Conservation (phyloP, 1,284 basidiomycete genomes). For the Peniophora sp. region DNA sequence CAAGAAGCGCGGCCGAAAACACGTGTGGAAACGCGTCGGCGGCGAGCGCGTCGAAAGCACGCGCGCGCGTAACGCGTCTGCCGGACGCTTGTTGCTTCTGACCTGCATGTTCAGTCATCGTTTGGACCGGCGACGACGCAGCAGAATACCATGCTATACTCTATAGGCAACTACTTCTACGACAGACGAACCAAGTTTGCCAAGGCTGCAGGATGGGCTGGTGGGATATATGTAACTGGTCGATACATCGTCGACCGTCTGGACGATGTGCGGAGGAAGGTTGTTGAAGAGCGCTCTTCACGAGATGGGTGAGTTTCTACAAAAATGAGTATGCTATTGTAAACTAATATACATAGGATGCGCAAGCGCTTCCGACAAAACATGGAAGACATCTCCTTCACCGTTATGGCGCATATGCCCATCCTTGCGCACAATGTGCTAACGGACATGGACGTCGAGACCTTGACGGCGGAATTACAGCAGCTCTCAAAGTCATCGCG, state of each 20-base stretch:
- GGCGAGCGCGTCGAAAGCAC: neutral
- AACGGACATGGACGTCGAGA: slow-evolving; percentile 77
- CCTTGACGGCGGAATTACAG: slow-evolving; percentile 67
- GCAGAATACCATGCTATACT: slow-evolving; percentile 9
- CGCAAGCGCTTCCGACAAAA: slow-evolving; percentile 75
- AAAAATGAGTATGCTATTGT: slow-evolving; percentile 4
- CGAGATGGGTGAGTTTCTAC: slow-evolving; percentile 61
- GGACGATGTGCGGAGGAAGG: slow-evolving; percentile 62
- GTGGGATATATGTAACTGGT: slow-evolving; percentile 63
- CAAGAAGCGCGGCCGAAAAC: neutral
- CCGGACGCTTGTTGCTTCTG: neutral
- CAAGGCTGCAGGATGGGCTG: slow-evolving; percentile 39
- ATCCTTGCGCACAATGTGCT: slow-evolving; percentile 70
- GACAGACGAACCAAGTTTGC: slow-evolving; percentile 38
- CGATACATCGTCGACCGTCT: slow-evolving; percentile 60
- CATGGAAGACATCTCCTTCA: slow-evolving; percentile 78
- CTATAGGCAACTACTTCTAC: slow-evolving; percentile 31
- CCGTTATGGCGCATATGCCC: slow-evolving; percentile 73
- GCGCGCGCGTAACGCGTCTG: neutral
- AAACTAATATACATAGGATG: slow-evolving; percentile 37
- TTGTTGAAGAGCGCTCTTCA: slow-evolving; percentile 59
- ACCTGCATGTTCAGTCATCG: slow-evolving; percentile 1
- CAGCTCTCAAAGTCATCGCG: slow-evolving; percentile 27
- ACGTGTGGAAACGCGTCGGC: neutral
- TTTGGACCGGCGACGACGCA: slow-evolving; percentile 1